These are phyloP conservation scores for Solanum lycopersicoides DNA, from an alignment of 257 asterid genomes.

Conservation along the genomic window DNA sequence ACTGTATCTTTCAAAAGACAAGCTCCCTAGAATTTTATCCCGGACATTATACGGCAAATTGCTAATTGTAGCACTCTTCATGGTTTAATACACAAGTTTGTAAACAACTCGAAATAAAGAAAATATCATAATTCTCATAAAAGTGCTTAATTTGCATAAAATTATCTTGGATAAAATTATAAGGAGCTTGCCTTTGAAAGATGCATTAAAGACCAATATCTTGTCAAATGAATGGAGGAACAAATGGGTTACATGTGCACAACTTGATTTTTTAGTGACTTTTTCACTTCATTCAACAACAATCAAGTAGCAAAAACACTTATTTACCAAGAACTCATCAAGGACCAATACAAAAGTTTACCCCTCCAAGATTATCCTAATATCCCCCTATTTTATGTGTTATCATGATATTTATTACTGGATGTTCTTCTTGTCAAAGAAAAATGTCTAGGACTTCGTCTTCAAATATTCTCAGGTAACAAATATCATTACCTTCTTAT, in stretches of 20 bases:
- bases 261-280: background rate
- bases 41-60: background rate
- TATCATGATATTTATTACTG: background rate
- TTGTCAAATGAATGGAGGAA: background rate
- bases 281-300: background rate
- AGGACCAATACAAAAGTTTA: background rate
- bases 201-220: background rate
- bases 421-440: background rate
- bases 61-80: background rate
- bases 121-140: background rate
- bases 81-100: background rate
- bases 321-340: background rate
- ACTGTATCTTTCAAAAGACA: background rate
- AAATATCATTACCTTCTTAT: background rate
- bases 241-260: background rate
- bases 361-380: background rate
- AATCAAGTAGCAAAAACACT: background rate
- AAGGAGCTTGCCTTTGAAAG: background rate
- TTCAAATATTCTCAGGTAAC: background rate
- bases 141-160: background rate
- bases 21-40: background rate
- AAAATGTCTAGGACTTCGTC: background rate
- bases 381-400: background rate
- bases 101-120: background rate
- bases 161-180: background rate